Evolutionary conservation across 2,329 filamentous ascomycete species (phyloP).

Genomic region (Periglandula ipomoeae): DNA sequence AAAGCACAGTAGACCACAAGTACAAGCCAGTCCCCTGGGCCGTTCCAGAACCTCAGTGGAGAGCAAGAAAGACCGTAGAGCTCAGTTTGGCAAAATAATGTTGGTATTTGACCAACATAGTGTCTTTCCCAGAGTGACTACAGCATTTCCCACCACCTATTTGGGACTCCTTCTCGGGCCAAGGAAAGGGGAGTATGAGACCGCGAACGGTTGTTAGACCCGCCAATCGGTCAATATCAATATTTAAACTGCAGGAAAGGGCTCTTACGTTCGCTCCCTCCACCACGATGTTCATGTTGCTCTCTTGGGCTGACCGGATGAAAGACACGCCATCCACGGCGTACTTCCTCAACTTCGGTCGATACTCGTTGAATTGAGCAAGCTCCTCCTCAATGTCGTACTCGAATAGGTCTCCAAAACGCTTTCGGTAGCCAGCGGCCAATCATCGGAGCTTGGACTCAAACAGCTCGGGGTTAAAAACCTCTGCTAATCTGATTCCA

Average conservation of each 20-base stretch:
- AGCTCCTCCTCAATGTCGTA: slow-evolving; percentile 62
- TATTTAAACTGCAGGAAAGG: not conserved
- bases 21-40: slow-evolving; percentile 4
- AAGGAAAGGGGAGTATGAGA: slow-evolving; percentile 13
- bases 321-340: slow-evolving; percentile 60
- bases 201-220: slow-evolving; percentile 12
- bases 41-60: not conserved
- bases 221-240: slow-evolving; percentile 1
- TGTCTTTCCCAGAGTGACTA: not conserved
- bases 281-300: slow-evolving; percentile 53
- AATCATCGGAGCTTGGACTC: slow-evolving; percentile 56
- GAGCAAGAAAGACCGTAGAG: not conserved
- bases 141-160: not conserved
- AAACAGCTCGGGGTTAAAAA: slow-evolving; percentile 58
- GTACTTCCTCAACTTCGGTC: slow-evolving; percentile 37
- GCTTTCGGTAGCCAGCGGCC: slow-evolving; percentile 50
- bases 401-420: slow-evolving; percentile 55
- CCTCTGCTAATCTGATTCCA: slow-evolving; percentile 57
- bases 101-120: not conserved
- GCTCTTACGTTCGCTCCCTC: slow-evolving; percentile 46
- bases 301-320: slow-evolving; percentile 50
- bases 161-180: slow-evolving; percentile 5
- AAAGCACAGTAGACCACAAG: not conserved
- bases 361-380: slow-evolving; percentile 46
- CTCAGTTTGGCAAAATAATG: not conserved